These are phyloP conservation scores for Diplodia intermedia DNA, from an alignment of 2,329 filamentous ascomycete genomes.

Conservation along the genomic window DNA sequence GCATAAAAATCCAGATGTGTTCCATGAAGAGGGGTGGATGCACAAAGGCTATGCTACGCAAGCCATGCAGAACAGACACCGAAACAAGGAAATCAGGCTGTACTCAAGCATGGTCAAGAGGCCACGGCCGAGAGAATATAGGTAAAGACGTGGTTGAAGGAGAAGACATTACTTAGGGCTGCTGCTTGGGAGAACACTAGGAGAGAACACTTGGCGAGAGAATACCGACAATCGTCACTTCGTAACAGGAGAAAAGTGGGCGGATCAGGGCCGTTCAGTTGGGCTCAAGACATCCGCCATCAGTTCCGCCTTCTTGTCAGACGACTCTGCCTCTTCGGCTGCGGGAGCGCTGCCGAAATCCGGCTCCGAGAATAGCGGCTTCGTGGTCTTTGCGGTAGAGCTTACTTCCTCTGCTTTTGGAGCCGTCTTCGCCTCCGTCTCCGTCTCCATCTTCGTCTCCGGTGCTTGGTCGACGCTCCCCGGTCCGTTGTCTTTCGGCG, in stretches of 20 bases:
- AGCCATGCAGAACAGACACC: slow-evolving; percentile 22
- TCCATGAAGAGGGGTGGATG: slow-evolving; percentile 3
- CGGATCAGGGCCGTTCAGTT: slow-evolving; percentile 24
- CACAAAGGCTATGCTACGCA: slow-evolving; percentile 22
- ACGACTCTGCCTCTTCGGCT: slow-evolving; percentile 9
- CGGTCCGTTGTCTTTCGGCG: neutral
- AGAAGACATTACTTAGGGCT: slow-evolving; percentile 26
- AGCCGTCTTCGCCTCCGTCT: neutral
- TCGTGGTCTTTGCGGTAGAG: slow-evolving; percentile 28
- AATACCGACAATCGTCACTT: slow-evolving; percentile 13
- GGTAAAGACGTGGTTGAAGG: neutral
- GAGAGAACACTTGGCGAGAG: neutral
- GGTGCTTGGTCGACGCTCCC: neutral
- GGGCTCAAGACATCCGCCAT: slow-evolving; percentile 37
- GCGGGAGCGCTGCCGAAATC: slow-evolving; percentile 35
- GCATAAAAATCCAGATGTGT: slow-evolving; percentile 6
- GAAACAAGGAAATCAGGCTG: slow-evolving; percentile 5
- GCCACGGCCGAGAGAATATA: neutral
- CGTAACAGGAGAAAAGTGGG: slow-evolving; percentile 6
- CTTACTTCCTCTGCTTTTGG: slow-evolving; percentile 18
- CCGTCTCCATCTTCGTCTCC: neutral
- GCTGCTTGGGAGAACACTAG: neutral
- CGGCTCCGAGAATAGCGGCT: slow-evolving; percentile 39
- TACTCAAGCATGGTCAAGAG: slow-evolving; percentile 16
- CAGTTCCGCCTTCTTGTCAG: slow-evolving; percentile 3